A percentile compares a stretch with the other conserved stretches of the same genome.
These are phyloP conservation scores for Hyaloperonospora arabidopsidis DNA, from an alignment of 352 stramenopile genomes.

Conservation along the genomic window DNA sequence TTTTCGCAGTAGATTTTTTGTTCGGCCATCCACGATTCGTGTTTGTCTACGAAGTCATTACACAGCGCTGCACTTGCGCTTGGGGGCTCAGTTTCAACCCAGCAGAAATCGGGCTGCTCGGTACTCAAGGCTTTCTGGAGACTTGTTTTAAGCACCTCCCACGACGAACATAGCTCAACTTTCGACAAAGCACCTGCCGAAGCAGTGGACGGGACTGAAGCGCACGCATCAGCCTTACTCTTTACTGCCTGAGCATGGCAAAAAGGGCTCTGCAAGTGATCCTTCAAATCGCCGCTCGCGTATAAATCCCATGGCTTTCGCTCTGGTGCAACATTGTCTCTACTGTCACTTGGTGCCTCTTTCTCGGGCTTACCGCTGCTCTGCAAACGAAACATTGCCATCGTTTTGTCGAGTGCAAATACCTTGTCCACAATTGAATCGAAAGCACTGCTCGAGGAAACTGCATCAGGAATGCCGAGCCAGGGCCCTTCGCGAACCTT, in stretches of 20 bases:
- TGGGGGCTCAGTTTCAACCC: conserved; percentile 62
- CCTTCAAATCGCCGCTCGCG: conserved; percentile 53
- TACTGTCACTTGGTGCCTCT: conserved; percentile 6
- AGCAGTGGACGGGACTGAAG: conserved; percentile 4
- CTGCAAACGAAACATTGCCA: conserved; percentile 41
- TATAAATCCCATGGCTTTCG: conserved; percentile 70
- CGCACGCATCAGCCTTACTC: conserved; percentile 9
- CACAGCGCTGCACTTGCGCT: conserved; percentile 23
- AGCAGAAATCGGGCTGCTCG: conserved; percentile 46
- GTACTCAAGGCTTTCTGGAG: conserved; percentile 22
- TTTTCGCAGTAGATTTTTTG: conserved; percentile 44
- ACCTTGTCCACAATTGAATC: conserved; percentile 66
- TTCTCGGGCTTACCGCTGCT: conserved; percentile 2
- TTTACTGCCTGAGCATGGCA: conserved; percentile 36
- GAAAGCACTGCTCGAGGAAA: conserved; percentile 38
- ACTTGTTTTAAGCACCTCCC: conserved; percentile 28
- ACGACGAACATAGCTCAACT: conserved; percentile 30
- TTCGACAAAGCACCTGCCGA: conserved; percentile 16
- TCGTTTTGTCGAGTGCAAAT: conserved; percentile 33
- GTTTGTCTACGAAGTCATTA: conserved; percentile 54
- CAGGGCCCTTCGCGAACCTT: conserved; percentile 61
- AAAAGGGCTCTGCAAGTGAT: conserved; percentile 40
- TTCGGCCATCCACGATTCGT: conserved; percentile 59
- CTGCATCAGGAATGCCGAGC: conserved; percentile 57
- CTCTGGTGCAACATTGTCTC: conserved; percentile 8